Conservation (phyloP, 306 rosid species). For the Castanopsis chinensis region DNA sequence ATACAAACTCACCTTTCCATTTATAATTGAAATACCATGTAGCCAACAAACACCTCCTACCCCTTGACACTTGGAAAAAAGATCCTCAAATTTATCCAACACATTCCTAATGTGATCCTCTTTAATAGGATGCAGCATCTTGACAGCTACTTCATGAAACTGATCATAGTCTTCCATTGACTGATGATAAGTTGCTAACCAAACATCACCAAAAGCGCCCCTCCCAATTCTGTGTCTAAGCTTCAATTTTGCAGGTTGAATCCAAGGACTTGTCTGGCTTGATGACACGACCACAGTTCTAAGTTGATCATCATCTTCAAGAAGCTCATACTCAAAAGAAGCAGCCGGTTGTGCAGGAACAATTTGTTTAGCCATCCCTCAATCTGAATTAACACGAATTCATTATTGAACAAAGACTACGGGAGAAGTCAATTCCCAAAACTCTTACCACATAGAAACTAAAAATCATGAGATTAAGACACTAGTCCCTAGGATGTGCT, state of each 20-base stretch:
- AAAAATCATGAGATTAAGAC: too few relatives aligned
- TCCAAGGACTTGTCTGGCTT: conserved; percentile 50
- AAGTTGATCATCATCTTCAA: conserved; percentile 53
- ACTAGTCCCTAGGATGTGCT: too few relatives aligned
- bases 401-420: background rate
- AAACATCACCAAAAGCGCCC: conserved; percentile 89
- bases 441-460: too few relatives aligned
- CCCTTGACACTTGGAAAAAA: conserved; percentile 60
- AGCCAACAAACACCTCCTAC: conserved; percentile 49
- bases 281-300: conserved; percentile 50
- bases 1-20: conserved; percentile 59
- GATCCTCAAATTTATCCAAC: conserved; percentile 56
- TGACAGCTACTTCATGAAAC: conserved; percentile 86
- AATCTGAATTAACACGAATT: conserved; percentile 30
- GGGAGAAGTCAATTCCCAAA: too few relatives aligned
- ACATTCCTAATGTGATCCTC: conserved; percentile 62
- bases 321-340: conserved; percentile 66
- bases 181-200: conserved; percentile 91
- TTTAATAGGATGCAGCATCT: conserved; percentile 64
- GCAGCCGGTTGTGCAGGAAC: conserved; percentile 35
- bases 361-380: conserved; percentile 64
- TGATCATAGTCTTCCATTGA: conserved; percentile 74
- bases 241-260: conserved; percentile 74
- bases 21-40: conserved; percentile 66
- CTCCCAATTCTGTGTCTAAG: conserved; percentile 88